phyloP scores from a whole-genome alignment of 1,284 basidiomycete species.

The Leccinum variabile region DNA sequence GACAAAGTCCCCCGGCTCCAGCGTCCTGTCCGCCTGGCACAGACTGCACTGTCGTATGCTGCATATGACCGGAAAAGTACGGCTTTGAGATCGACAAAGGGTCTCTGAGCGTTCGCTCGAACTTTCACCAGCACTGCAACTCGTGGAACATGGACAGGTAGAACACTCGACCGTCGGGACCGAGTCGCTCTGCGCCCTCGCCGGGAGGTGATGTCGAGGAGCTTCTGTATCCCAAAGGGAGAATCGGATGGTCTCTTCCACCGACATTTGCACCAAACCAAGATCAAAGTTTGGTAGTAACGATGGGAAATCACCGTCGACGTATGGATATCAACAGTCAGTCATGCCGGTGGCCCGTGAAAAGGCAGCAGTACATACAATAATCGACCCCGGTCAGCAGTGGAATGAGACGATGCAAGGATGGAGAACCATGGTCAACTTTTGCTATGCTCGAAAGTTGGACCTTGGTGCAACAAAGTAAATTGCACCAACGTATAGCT shows the following conservation, averaged over 20 bases:
- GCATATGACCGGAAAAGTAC: too few relatives aligned
- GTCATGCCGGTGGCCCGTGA: background rate
- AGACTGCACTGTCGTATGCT: too few relatives aligned
- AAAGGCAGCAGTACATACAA: background rate
- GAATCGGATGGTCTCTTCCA: background rate
- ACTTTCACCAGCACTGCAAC: background rate
- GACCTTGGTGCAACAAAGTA: background rate
- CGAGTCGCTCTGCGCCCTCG: background rate
- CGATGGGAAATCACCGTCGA: background rate
- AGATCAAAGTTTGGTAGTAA: background rate
- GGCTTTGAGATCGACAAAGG: background rate
- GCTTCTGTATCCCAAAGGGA: background rate
- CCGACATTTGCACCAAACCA: background rate
- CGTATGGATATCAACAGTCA: background rate
- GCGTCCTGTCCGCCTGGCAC: too few relatives aligned
- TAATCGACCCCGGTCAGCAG: background rate
- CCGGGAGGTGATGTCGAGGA: background rate
- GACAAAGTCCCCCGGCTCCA: too few relatives aligned
- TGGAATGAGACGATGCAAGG: too few relatives aligned
- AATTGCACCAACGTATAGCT: background rate
- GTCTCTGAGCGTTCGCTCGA: background rate
- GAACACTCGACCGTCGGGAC: background rate
- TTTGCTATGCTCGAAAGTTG: background rate
- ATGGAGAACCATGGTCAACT: too few relatives aligned
- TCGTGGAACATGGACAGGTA: background rate